A percentile compares a stretch with the other conserved stretches of the same genome.
phyloP scores from a whole-genome alignment of 176 grass and related monocot genomes.

The Oryza meyeriana region DNA sequence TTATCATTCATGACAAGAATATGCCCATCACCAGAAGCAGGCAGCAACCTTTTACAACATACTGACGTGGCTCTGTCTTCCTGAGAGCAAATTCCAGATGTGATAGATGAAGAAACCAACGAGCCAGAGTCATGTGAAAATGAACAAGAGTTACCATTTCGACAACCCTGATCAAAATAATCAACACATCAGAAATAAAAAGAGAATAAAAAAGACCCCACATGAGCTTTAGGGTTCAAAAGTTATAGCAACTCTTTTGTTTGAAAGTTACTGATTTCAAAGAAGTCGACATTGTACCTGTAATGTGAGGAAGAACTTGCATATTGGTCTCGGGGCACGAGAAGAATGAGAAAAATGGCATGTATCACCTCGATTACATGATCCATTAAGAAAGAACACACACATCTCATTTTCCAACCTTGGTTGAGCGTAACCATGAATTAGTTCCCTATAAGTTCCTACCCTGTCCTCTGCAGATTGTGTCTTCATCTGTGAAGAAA shows the following conservation, averaged over 20 bases:
- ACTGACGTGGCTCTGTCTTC: constrained; percentile 46
- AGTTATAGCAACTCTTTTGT: too few species aligned
- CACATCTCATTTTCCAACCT: constrained; percentile 37
- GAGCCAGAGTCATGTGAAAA: constrained; percentile 57
- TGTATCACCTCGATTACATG: constrained; percentile 51
- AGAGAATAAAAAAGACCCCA: background rate
- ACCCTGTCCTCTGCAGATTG: constrained; percentile 24
- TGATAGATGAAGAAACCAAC: constrained; percentile 11
- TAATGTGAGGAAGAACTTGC: constrained; percentile 82
- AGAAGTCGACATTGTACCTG: constrained; percentile 45
- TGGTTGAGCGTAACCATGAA: constrained; percentile 17
- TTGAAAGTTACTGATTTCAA: too few species aligned
- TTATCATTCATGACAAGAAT: constrained; percentile 79
- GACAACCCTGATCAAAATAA: constrained; percentile 62
- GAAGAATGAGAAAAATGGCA: constrained; percentile 83
- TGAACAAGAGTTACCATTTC: constrained; percentile 67
- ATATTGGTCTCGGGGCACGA: constrained; percentile 55
- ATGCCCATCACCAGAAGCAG: constrained; percentile 37
- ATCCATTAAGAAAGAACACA: constrained; percentile 65
- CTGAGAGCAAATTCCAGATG: constrained; percentile 51
- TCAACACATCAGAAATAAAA: constrained; percentile 19
- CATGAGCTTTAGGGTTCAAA: too few species aligned
- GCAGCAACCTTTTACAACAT: constrained; percentile 39
- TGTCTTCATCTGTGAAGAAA: constrained; percentile 42
- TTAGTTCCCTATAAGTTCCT: constrained; percentile 7